phyloP scores from a whole-genome alignment of 139 green algal genomes.

The Picochlorum sp. region DNA sequence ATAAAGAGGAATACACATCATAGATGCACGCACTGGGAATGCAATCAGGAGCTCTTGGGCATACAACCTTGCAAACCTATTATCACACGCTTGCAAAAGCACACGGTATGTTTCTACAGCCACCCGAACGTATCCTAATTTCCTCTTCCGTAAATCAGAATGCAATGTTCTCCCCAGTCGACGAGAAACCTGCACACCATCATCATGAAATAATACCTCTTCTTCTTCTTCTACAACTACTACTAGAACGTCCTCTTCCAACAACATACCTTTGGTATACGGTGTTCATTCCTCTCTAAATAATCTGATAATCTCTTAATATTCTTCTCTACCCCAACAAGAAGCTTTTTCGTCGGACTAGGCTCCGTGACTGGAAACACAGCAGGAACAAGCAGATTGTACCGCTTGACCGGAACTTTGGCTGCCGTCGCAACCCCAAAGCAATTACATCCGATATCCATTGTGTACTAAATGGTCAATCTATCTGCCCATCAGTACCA shows the following conservation, averaged over 20 bases:
- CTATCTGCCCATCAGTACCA: background rate
- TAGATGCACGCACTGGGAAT: background rate
- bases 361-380: slow-evolving; percentile 41
- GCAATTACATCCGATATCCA: slow-evolving; percentile 36
- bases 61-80: slow-evolving; percentile 20
- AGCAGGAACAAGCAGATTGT: slow-evolving; percentile 52
- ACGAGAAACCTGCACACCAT: slow-evolving; percentile 32
- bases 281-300: slow-evolving; percentile 39
- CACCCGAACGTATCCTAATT: slow-evolving; percentile 35
- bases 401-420: slow-evolving; percentile 42
- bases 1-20: too few relatives aligned
- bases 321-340: slow-evolving; percentile 28
- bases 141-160: slow-evolving; percentile 23
- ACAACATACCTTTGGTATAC: slow-evolving; percentile 33
- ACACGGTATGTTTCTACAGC: slow-evolving; percentile 30
- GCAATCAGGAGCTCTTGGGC: slow-evolving; percentile 32
- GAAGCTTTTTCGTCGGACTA: slow-evolving; percentile 13
- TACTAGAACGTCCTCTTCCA: too few relatives aligned
- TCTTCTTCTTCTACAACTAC: background rate
- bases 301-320: slow-evolving; percentile 48
- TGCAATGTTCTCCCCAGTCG: slow-evolving; percentile 33
- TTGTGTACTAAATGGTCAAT: background rate
- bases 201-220: too few relatives aligned
- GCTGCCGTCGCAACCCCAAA: slow-evolving; percentile 39
- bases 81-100: slow-evolving; percentile 19